Evolutionary conservation across 495 filamentous ascomycete species (phyloP), one percentile per base, ranked within the genome.

Genomic region (Pyronema domesticum): DNA sequence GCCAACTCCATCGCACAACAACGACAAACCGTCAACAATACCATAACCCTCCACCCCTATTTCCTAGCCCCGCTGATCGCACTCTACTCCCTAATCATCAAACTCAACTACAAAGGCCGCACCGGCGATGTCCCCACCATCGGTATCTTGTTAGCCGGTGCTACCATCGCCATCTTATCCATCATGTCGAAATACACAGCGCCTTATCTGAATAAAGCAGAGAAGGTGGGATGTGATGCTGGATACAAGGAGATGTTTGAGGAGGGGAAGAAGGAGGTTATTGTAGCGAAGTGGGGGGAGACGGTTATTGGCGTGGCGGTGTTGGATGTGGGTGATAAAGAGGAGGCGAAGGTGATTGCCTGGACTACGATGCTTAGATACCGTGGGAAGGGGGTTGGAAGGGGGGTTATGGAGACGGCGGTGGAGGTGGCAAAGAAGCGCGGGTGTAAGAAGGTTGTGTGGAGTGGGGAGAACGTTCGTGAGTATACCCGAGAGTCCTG

Each of bases 281-380:
- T 81, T 0, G 69, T 80, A 13, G 72, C 73, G 11, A 71, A 70
- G 54, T 80, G 74, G 61, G 76, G 76, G 6, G 70, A 72, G 6
- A 69, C 76, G 46, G 61, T 85, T 13, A 79, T 85, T 74, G 18
- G 74, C 80, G 2, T 57, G 81, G 55, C 68, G 73, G 49, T 61
- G 62, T 37, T 65, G 58, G 57, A 53, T 44, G 15, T 63, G 57
- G 58, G 66, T 14, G 75, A 72, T 3, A 67, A 83, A 14, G 14
- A 64, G 57, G 59, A 65, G 15, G 75, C 72, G 3, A 67, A 84
- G 14, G 79, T 89, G 46, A 71, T 81, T 18, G 85, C 82, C 0
- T 89, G 85, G 83, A 85, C 85, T 3, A 82, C 86, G 0, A 72
- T 74, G 63, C 56, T 77, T 55, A 70, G 67, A 58, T 89, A 85